Evolutionary conservation across 2,329 filamentous ascomycete genomes (phyloP), one percentile per base, ranked within the genome.

Genomic region (Fusarium sp.): DNA sequence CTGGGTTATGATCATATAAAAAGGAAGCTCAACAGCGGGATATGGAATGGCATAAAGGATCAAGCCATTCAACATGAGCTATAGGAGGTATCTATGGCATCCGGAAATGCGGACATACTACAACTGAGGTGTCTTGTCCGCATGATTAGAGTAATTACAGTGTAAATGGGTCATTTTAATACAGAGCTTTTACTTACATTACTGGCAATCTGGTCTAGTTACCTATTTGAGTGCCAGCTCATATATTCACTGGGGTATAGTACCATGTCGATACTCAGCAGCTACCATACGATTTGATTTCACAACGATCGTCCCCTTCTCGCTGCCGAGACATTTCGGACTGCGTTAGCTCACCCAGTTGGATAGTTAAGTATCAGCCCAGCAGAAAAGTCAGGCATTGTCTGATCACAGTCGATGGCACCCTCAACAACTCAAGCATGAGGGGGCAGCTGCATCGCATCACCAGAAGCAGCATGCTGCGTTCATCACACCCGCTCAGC

Each of bases 31-130:
- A 73, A 72, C 61, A 62, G 43, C 56, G 56, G 42, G 43, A 65
- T 56, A 51, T 50, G 56, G 68, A 73, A 72, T 68, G 72, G 68
- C 71, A 68, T 65, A 55, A 52, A 57, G 54, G 53, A 32, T 56
- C 60, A 67, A 73, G 70, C 62, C 74, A 77, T 77, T 77, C 74
- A 75, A 77, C 76, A 77, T 77, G 76, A 74, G 75, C 75, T 76
- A 74, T 56, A 65, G 62, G 57, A 65, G 62, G 57, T 60, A 67
- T 56, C 63, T 66, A 67, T 63, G 58, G 50, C 55, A 43, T 43
- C 43, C 43, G 46, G 44, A 55, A 46, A 54, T 53, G 40, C 46
- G 44, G 52, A 34, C 43, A 70, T 47, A 47, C 42, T 43, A 56
- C 28, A 47, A 55, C 42, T 42, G 43, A 61, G 42, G 15, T 53